phyloP scores from a whole-genome alignment of 768 basidiomycete species.

The Boletus rufocinnamomeus region DNA sequence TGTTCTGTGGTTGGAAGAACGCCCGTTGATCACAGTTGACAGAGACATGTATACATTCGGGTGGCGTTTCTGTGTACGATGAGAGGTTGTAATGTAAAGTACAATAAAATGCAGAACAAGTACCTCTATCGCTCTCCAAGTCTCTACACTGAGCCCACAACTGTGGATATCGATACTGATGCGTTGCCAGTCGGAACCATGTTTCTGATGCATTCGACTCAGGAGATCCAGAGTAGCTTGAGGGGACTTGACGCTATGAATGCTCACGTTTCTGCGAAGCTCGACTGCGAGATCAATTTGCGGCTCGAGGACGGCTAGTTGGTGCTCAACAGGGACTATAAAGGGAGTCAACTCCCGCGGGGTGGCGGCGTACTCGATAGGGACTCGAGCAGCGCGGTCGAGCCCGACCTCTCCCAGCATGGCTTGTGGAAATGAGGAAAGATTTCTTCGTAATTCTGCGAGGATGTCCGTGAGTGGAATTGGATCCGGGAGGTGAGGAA shows the following conservation, averaged over 20 bases:
- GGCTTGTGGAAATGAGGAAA: conserved; percentile 62
- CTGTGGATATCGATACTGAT: conserved; percentile 91
- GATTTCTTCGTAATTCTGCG: conserved; percentile 55
- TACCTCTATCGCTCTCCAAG: conserved; percentile 76
- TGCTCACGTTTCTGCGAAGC: conserved; percentile 71
- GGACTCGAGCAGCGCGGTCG: conserved; percentile 78
- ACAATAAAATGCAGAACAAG: conserved; percentile 7
- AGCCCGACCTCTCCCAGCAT: conserved; percentile 95
- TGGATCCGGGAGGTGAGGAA: conserved; percentile 74
- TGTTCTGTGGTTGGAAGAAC: conserved; percentile 59
- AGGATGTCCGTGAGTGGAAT: conserved; percentile 60
- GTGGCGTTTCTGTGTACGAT: conserved; percentile 56
- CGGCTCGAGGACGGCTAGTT: conserved; percentile 74
- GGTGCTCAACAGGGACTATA: conserved; percentile 77
- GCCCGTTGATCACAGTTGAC: conserved; percentile 81
- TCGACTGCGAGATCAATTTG: conserved; percentile 88
- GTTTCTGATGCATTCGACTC: conserved; percentile 53
- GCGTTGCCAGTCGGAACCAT: conserved; percentile 56
- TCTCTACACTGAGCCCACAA: conserved; percentile 80
- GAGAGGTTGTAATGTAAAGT: conserved; percentile 8
- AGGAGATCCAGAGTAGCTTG: conserved; percentile 70
- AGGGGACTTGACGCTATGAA: conserved; percentile 85
- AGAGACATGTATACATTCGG: conserved; percentile 84
- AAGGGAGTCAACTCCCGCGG: conserved; percentile 72
- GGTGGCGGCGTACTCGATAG: conserved; percentile 52